Percentiles rank a stretch among this genome's conserved stretches.
These are phyloP conservation scores for Dioscorea dumetorum DNA, from an alignment of 106 monocot genomes.

Conservation along the genomic window DNA sequence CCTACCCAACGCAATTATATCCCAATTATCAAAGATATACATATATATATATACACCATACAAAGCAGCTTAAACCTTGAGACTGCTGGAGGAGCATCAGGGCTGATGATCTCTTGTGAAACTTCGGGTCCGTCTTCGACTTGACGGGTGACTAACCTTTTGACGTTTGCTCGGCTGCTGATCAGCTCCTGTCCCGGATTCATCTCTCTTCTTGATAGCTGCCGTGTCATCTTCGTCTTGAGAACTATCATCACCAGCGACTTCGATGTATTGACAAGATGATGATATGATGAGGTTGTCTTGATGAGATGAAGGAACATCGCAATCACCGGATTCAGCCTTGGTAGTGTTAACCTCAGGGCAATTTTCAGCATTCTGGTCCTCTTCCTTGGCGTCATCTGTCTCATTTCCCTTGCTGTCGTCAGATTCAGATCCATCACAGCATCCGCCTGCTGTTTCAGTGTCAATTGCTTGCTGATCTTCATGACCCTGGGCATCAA, in stretches of 20 bases:
- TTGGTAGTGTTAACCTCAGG: neutral
- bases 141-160: neutral
- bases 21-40: too few relatives aligned
- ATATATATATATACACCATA: too few relatives aligned
- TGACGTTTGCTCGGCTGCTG: slow-evolving; percentile 2
- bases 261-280: neutral
- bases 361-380: neutral
- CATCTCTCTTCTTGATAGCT: neutral
- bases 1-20: too few relatives aligned
- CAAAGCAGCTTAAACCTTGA: too few relatives aligned
- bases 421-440: too few relatives aligned
- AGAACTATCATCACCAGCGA: neutral
- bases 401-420: neutral
- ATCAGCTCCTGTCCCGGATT: neutral
- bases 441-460: too few relatives aligned
- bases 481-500: too few relatives aligned
- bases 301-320: neutral
- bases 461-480: too few relatives aligned
- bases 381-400: neutral
- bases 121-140: neutral
- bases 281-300: neutral
- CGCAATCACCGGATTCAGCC: neutral
- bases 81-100: neutral
- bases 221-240: neutral
- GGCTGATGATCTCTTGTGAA: neutral